Percentiles rank a stretch among this genome's conserved stretches.
These are phyloP conservation scores for Acacia concinna DNA, from an alignment of 331 rosid genomes.

Conservation along the genomic window DNA sequence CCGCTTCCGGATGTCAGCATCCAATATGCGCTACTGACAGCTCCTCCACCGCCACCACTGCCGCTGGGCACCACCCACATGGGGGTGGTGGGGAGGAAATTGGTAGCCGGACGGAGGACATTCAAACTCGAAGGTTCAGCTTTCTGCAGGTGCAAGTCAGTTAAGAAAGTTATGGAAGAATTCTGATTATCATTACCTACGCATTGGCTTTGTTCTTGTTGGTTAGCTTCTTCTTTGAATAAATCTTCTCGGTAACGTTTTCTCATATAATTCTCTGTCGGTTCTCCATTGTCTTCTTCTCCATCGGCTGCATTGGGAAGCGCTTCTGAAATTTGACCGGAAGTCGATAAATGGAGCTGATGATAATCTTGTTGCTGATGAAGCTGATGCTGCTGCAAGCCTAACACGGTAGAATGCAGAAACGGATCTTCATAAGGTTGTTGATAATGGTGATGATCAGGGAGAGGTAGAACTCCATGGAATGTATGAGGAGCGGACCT, in stretches of 20 bases:
- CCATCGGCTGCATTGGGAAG: slow-evolving; percentile 43
- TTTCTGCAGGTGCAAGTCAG: background rate
- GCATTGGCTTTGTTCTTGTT: slow-evolving; percentile 28
- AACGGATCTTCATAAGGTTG: slow-evolving; percentile 61
- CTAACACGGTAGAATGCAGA: slow-evolving; percentile 59
- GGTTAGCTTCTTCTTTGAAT: slow-evolving; percentile 55
- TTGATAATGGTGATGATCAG: slow-evolving; percentile 40
- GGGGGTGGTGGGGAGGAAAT: slow-evolving; percentile 57
- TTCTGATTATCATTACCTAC: slow-evolving; percentile 7
- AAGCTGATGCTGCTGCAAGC: slow-evolving; percentile 55
- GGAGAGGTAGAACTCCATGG: slow-evolving; percentile 56
- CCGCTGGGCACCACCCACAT: slow-evolving; percentile 60
- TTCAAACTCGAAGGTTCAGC: slow-evolving; percentile 39
- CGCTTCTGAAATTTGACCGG: slow-evolving; percentile 67
- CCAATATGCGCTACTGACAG: slow-evolving; percentile 69
- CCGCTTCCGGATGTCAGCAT: slow-evolving; percentile 57
- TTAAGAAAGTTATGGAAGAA: slow-evolving; percentile 39
- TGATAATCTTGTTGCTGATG: slow-evolving; percentile 37
- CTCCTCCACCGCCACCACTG: slow-evolving; percentile 15
- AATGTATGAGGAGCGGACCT: slow-evolving; percentile 68
- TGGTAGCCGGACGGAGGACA: slow-evolving; percentile 50
- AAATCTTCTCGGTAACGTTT: slow-evolving; percentile 84
- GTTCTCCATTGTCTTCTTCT: slow-evolving; percentile 39
- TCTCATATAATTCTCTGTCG: slow-evolving; percentile 60
- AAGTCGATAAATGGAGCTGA: slow-evolving; percentile 44